Base-by-base conservation (phyloP, 371 early-diverging fungal species). In the Mycotypha africana region DNA sequence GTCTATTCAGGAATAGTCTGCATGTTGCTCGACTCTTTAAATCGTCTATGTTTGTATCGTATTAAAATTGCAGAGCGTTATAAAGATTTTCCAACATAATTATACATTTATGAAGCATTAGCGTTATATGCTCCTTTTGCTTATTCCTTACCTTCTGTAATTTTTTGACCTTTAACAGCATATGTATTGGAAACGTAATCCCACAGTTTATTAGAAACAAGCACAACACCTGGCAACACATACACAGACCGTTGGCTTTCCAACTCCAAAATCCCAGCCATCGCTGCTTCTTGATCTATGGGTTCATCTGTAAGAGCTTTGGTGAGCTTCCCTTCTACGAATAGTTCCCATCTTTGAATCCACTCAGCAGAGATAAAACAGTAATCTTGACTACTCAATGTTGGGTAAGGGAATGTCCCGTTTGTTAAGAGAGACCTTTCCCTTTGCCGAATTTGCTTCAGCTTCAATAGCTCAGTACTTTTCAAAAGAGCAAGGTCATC, bases 271-370 rank as follows among this genome's bases (percentile, higher is more conserved):
- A 28, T 28, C 11, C 8, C 5, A 28, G 28, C 4, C 11, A 47
- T 4, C 15, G 38, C 12, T 19, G 8, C 3, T 4, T 36, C 42
- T 36, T 46, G 46, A 43, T 47, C 50, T 7, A 65, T 41, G 5
- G 15, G 26, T 12, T 12, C 16, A 1, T 44, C 31, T 0, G 37
- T 20, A 12, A 61, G 58, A 5, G 58, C 52, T 3, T 38, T 17
- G 0, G 46, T 57, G 10, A 45, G 14, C 61, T 61, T 61, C 0
- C 66, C 66, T 38, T 65, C 66, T 12, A 65, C 38, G 50, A 61
- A 65, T 42, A 44, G 44, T 41, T 65, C 66, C 66, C 66, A 65
- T 26, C 42, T 41, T 38, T 38, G 43, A 50, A 65, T 61, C 51
- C 61, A 65, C 2, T 21, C 24, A 2, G 66, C 47, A 1, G 61